Conservation (phyloP, 495 filamentous ascomycete species). For the Penicillium maclennaniae region DNA sequence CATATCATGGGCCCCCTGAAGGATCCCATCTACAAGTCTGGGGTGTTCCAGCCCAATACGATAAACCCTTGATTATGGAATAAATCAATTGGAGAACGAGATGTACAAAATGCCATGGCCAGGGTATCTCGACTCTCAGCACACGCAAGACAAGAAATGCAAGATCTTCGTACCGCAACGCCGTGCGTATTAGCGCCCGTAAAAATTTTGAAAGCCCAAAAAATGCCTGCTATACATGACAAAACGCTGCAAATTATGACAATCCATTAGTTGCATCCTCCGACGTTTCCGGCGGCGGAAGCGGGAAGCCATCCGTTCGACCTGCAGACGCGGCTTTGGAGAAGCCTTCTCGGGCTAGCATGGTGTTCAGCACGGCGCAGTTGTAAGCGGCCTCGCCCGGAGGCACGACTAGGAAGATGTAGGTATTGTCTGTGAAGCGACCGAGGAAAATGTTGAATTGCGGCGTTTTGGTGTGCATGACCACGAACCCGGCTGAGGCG, state of each 20-base stretch:
- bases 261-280: conserved; percentile 24
- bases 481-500: conserved; percentile 56
- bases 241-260: conserved; percentile 10
- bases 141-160: conserved; percentile 3
- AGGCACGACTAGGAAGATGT: conserved; percentile 85
- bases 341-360: conserved; percentile 79
- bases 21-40: too few relatives aligned
- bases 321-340: conserved; percentile 39
- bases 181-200: conserved; percentile 23
- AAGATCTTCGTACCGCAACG: conserved; percentile 28
- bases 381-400: conserved; percentile 86
- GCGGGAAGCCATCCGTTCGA: conserved; percentile 43
- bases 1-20: too few relatives aligned
- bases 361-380: conserved; percentile 81
- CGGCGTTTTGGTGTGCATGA: conserved; percentile 63
- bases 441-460: conserved; percentile 88
- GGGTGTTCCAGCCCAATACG: too few relatives aligned
- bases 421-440: conserved; percentile 93
- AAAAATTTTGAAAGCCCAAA: conserved; percentile 14
- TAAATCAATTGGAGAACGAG: not conserved
- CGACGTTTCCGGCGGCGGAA: conserved; percentile 34
- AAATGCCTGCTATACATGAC: conserved; percentile 18
- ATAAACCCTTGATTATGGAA: not conserved
- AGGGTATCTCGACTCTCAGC: conserved; percentile 16
- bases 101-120: conserved; percentile 2